Evolutionary conservation across 192 early-diverging fungal species (phyloP), one percentile per base, ranked within the genome.

Genomic region (Backusella liffmaniae): DNA sequence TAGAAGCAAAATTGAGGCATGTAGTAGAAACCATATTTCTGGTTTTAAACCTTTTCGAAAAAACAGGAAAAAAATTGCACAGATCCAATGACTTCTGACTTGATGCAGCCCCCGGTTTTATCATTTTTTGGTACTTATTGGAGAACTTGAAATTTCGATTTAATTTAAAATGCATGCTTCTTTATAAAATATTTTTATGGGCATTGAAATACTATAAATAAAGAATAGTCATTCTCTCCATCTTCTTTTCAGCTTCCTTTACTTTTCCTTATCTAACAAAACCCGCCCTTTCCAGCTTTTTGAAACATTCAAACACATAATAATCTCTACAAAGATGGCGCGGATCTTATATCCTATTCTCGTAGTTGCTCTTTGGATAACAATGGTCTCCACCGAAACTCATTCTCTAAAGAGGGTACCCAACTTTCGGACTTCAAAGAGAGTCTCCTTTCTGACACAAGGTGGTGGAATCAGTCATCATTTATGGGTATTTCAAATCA

Each of bases 401-500:
- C n/a, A 26, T 26, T 53, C 23, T 59, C 21, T 59, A 1, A 59
- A 59, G 53, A 21, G 21, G 8, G 8, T 26, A 26, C 21, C 23
- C 6, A 59, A 18, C 37, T 79, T 46, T 49, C 30, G 68, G 42
- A 34, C 56, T 15, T 30, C 51, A 5, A 74, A 75, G 23, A 44
- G 62, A 18, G 42, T 79, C 7, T 7, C 35, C 1, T 75, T 79
- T 36, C 51, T 69, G 15, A 26, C 36, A 1, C 32, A 67, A 16
- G 62, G 34, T 13, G 73, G 73, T 36, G 78, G 78, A 23, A 62
- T 56, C 18, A 70, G 73, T 12, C 78, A 79, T 49, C 49, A 29
- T 5, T 53, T 56, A 21, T 79, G 78, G 78, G 78, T 79, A 0
- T 53, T 79, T 10, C 29, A 56, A 18, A 79, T 79, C 26, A 18